Conservation (phyloP, 139 green algal species). For the Parachlorella kessleri region DNA sequence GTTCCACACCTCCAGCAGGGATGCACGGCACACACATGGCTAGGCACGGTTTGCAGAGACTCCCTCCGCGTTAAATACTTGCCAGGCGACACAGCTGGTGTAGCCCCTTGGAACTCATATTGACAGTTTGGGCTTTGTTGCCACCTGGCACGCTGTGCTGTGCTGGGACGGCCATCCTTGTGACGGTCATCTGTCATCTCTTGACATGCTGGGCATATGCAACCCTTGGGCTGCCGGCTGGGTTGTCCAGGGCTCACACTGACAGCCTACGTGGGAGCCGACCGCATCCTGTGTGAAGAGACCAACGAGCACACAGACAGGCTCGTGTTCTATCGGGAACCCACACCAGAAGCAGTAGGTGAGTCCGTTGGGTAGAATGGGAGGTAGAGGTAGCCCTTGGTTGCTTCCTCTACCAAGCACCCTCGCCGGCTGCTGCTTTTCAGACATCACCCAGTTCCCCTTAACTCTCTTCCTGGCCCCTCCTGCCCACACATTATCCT, state of each 20-base stretch:
- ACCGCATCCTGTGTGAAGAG: constrained; percentile 67
- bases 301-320: constrained; percentile 74
- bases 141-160: no score
- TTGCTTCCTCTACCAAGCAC: not conserved
- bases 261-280: constrained; percentile 59
- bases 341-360: constrained; percentile 56
- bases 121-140: no score
- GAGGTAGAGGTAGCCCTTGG: not conserved
- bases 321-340: constrained; percentile 79
- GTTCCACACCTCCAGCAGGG: no score
- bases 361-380: not conserved
- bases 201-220: no score
- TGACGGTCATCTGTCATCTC: no score
- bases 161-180: no score
- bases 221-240: no score
- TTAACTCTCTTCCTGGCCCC: not conserved
- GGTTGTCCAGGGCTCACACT: not conserved
- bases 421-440: not conserved
- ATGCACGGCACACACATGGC: no score
- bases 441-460: not conserved
- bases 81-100: no score
- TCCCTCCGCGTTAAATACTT: no score
- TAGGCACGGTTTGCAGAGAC: no score
- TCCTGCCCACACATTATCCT: not conserved
- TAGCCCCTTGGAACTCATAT: no score